A percentile compares a stretch with the other conserved stretches of the same genome.
Evolutionary conservation across 2,329 filamentous ascomycete genomes (phyloP).

Genomic region (Thielaviopsis musarum): DNA sequence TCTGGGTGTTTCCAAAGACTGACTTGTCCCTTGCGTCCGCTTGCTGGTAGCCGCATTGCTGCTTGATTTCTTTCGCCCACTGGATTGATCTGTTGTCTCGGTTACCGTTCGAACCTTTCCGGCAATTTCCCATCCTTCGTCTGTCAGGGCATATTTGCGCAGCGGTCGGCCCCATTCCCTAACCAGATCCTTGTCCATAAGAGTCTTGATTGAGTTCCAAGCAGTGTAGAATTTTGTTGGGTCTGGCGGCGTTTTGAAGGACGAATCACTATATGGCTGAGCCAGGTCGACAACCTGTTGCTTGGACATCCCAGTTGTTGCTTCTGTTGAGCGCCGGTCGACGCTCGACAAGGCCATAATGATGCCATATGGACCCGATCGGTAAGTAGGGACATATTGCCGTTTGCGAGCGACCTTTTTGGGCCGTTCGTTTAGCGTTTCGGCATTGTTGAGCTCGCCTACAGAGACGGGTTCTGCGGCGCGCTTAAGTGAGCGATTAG

Average conservation of each 20-base stretch:
- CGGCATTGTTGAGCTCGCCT: background rate
- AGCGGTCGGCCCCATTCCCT: conserved; percentile 52
- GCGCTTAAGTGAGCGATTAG: background rate
- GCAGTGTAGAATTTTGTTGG: conserved; percentile 59
- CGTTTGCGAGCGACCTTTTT: conserved; percentile 46
- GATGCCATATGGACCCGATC: conserved; percentile 61
- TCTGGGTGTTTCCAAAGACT: background rate
- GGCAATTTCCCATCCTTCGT: conserved; percentile 63
- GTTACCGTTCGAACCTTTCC: conserved; percentile 34
- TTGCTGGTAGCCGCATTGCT: background rate
- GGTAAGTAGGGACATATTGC: conserved; percentile 52
- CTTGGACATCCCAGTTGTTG: conserved; percentile 45
- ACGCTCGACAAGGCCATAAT: conserved; percentile 47
- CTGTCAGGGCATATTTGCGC: conserved; percentile 53
- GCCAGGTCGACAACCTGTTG: conserved; percentile 49
- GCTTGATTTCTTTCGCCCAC: background rate
- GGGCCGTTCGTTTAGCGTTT: conserved; percentile 14
- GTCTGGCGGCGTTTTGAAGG: conserved; percentile 51
- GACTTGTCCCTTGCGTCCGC: background rate
- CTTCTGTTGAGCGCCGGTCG: conserved; percentile 30
- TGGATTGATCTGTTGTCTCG: conserved; percentile 1
- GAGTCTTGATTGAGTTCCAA: conserved; percentile 68
- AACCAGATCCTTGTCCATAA: conserved; percentile 57
- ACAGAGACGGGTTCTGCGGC: background rate
- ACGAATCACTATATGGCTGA: conserved; percentile 56